phyloP scores from a whole-genome alignment of 768 basidiomycete species.

The Phaeotremella skinneri region DNA sequence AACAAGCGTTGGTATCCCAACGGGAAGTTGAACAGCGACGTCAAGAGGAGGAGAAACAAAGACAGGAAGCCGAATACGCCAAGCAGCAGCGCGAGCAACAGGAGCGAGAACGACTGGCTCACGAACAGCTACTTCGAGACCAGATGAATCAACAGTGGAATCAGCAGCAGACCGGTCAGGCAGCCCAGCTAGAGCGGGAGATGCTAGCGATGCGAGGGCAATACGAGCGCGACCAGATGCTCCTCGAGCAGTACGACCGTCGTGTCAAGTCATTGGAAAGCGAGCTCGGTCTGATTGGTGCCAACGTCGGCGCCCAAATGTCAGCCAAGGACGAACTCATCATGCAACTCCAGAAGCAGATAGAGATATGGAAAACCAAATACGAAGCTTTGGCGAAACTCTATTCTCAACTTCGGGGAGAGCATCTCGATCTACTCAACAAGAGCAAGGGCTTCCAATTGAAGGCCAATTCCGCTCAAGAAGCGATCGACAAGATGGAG shows the following conservation, averaged over 20 bases:
- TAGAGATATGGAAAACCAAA: conserved; percentile 94
- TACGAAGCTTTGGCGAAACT: conserved; percentile 98
- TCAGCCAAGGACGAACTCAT: conserved; percentile 91
- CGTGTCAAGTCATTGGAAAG: conserved; percentile 93
- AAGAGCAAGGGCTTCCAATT: conserved; percentile 97
- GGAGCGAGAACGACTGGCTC: conserved; percentile 80
- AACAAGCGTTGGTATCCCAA: conserved; percentile 75
- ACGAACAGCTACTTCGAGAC: conserved; percentile 68
- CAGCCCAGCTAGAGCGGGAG: conserved; percentile 81
- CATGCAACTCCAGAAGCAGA: conserved; percentile 92
- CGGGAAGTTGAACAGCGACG: conserved; percentile 78
- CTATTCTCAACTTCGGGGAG: conserved; percentile 94
- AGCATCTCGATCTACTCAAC: conserved; percentile 93
- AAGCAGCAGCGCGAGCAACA: conserved; percentile 81
- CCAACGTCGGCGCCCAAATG: conserved; percentile 81
- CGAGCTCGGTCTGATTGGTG: conserved; percentile 70
- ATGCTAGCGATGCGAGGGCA: conserved; percentile 91
- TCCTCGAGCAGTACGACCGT: conserved; percentile 94
- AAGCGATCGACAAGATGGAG: conserved; percentile 97
- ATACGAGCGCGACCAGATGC: conserved; percentile 95
- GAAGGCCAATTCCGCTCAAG: conserved; percentile 96
- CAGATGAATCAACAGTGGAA: conserved; percentile 69
- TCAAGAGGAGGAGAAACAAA: conserved; percentile 71
- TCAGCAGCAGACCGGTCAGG: conserved; percentile 67
- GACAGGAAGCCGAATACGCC: conserved; percentile 84